Conservation (phyloP, 129 eudicot species). For the Arctium lappa region DNA sequence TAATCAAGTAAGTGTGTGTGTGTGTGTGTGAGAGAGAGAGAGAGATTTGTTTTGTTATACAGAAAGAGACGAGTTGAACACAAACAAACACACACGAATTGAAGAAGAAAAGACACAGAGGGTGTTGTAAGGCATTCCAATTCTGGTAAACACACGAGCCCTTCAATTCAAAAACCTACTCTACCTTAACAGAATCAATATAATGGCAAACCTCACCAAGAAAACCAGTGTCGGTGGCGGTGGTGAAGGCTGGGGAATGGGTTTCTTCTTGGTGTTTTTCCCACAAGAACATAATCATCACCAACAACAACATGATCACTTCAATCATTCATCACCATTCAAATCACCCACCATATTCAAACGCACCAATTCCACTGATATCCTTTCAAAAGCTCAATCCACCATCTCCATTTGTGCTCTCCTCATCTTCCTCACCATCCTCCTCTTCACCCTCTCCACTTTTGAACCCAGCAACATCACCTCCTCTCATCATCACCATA, state of each 20-base stretch:
- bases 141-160: neutral
- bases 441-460: slow-evolving; percentile 75
- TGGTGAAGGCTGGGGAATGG: slow-evolving; percentile 63
- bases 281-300: slow-evolving; percentile 52
- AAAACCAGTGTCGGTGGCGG: slow-evolving; percentile 10
- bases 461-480: slow-evolving; percentile 49
- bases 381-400: slow-evolving; percentile 65
- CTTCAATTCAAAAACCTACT: neutral
- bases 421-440: slow-evolving; percentile 55
- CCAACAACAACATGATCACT: neutral
- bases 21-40: neutral
- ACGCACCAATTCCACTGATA: slow-evolving; percentile 38
- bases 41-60: neutral
- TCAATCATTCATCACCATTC: slow-evolving; percentile 8
- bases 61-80: slow-evolving; percentile 5
- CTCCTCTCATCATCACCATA: slow-evolving; percentile 11
- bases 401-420: slow-evolving; percentile 75
- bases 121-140: neutral
- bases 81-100: neutral
- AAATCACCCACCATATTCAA: slow-evolving; percentile 11
- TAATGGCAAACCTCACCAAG: slow-evolving; percentile 21
- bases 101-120: neutral
- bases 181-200: neutral
- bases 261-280: slow-evolving; percentile 78
- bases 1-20: neutral